phyloP scores from a whole-genome alignment of 140 eudicot genomes.

The Ambrosia hybrid region DNA sequence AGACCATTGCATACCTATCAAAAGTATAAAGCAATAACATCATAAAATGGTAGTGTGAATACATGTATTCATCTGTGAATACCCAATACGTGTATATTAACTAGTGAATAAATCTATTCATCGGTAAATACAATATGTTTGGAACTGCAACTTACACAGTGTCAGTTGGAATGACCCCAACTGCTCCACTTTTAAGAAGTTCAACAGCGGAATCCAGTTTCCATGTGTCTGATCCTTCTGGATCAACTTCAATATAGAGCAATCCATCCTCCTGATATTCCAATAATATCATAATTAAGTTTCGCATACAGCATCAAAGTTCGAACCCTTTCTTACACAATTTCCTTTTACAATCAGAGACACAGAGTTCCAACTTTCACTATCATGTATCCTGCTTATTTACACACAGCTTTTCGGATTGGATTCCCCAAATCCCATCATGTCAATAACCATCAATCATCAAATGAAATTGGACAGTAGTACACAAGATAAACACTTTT shows the following conservation, averaged over 20 bases:
- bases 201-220: constrained; percentile 71
- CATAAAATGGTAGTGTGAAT: neutral
- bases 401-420: neutral
- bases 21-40: constrained; percentile 1
- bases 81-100: no score
- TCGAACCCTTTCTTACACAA: neutral
- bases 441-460: constrained; percentile 12
- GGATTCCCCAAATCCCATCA: constrained; percentile 9
- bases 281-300: neutral
- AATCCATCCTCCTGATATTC: constrained; percentile 52
- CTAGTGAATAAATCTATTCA: no score
- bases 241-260: constrained; percentile 75
- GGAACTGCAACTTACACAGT: constrained; percentile 56
- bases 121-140: neutral
- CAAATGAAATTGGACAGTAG: neutral
- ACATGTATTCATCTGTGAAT: no score
- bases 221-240: constrained; percentile 70
- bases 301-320: constrained; percentile 6
- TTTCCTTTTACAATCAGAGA: constrained; percentile 6
- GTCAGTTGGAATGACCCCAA: constrained; percentile 96
- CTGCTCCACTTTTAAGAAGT: constrained; percentile 79
- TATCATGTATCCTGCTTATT: neutral
- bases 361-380: neutral
- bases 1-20: constrained; percentile 83
- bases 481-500: no score